A percentile compares a stretch with the other conserved stretches of the same genome.
Conservation (phyloP, 2,329 filamentous ascomycete species). For the Chaetomium strumarium region DNA sequence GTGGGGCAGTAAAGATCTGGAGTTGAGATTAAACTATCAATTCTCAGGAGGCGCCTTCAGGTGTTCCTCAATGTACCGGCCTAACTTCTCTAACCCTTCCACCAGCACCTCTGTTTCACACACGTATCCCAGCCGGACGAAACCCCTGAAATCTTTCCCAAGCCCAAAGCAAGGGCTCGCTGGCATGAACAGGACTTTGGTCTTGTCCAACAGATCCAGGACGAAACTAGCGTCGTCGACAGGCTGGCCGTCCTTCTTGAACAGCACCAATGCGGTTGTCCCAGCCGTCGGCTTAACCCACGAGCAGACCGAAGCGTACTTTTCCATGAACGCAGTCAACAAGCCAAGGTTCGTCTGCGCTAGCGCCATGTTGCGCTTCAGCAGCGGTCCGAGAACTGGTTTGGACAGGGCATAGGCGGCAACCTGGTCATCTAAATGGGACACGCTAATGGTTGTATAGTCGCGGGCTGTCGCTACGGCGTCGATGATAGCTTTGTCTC, state of each 20-base stretch:
- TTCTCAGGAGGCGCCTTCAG: constrained; percentile 17
- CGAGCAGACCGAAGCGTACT: constrained; percentile 55
- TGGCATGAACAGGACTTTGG: constrained; percentile 68
- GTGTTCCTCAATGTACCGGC: constrained; percentile 35
- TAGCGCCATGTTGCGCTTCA: constrained; percentile 54
- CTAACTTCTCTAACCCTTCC: constrained; percentile 52
- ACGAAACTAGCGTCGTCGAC: constrained; percentile 72
- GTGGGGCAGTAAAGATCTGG: no score
- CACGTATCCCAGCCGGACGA: constrained; percentile 71
- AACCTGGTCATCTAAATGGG: constrained; percentile 73
- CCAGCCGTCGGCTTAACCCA: constrained; percentile 74
- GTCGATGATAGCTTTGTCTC: constrained; percentile 55
- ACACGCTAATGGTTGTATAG: constrained; percentile 82
- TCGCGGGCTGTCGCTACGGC: constrained; percentile 61
- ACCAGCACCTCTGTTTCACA: constrained; percentile 64
- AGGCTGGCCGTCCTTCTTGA: constrained; percentile 51
- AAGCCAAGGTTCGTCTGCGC: constrained; percentile 62
- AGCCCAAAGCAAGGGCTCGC: constrained; percentile 68
- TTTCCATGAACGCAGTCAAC: constrained; percentile 61
- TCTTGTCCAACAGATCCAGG: constrained; percentile 58
- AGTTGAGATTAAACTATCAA: not conserved
- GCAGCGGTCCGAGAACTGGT: constrained; percentile 32
- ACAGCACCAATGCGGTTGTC: constrained; percentile 72
- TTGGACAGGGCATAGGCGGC: constrained; percentile 66
- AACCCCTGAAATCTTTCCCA: constrained; percentile 62